Evolutionary conservation across 2,329 filamentous ascomycete genomes (phyloP).

Genomic region (Colletotrichum sansevieriae): DNA sequence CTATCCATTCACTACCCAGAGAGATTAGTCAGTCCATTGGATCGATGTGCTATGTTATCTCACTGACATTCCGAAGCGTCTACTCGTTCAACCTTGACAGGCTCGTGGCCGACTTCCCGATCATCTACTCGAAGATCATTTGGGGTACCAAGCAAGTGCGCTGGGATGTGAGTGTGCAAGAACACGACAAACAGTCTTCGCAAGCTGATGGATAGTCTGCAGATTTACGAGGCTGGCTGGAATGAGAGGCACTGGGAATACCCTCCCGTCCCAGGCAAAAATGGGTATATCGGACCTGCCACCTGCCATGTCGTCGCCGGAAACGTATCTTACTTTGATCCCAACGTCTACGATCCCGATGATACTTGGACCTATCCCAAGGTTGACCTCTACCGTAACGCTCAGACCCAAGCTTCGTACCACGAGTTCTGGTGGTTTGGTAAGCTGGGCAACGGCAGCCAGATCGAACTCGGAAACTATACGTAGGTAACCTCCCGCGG

Average conservation of each 20-base stretch:
- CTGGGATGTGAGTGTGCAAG: slow-evolving; percentile 30
- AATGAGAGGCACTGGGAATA: slow-evolving; percentile 56
- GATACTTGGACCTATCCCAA: slow-evolving; percentile 55
- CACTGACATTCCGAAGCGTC: neutral
- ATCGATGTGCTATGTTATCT: rapidly evolving
- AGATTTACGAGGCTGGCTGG: slow-evolving; percentile 56
- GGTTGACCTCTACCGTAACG: slow-evolving; percentile 45
- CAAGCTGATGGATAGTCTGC: neutral
- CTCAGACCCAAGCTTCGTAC: slow-evolving; percentile 15
- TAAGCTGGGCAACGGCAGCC: slow-evolving; percentile 37
- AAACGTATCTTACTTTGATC: slow-evolving; percentile 49
- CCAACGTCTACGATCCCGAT: slow-evolving; percentile 51
- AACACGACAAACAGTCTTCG: too few relatives aligned
- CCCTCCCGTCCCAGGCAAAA: slow-evolving; percentile 53
- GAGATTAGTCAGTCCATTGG: slow-evolving; percentile 5
- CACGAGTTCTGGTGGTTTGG: slow-evolving; percentile 41
- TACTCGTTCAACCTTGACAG: slow-evolving; percentile 42
- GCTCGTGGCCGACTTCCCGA: slow-evolving; percentile 41
- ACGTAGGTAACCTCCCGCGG: slow-evolving; percentile 3
- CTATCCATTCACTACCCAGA: slow-evolving; percentile 36
- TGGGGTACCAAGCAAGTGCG: slow-evolving; percentile 43
- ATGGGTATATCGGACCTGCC: slow-evolving; percentile 57
- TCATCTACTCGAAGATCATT: slow-evolving; percentile 40
- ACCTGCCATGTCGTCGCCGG: slow-evolving; percentile 48
- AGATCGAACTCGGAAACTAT: slow-evolving; percentile 38